Base-by-base conservation (phyloP, 306 rosid species). In the Fragaria vesca region DNA sequence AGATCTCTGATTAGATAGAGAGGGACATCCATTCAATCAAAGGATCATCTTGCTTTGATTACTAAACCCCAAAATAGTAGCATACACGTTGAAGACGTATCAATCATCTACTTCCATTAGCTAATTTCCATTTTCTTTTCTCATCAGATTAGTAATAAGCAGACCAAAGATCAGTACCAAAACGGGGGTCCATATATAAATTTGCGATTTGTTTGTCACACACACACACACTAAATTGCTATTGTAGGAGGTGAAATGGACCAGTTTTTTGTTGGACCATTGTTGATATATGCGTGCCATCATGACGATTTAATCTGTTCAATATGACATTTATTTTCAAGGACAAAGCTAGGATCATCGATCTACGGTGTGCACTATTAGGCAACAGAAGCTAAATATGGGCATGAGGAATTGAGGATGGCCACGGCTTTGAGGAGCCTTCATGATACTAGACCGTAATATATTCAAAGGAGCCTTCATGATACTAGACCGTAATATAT, bases 191-290 rank as follows among this genome's bases (percentile, higher is more conserved):
- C 71, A 66, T 66, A 20, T 36, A 8, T 36, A 18, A 16, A 17
- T 66, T 20, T 66, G 24, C 70, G 47, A 66, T 66, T 7, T 66
- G 15, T 66, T 66, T 66, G 16, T 66, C 70, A 66, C 71, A 66
- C 70, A 66, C 71, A 66, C 70, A 65, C 28, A 36, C 47, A 16
- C 11, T 65, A 66, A 34, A 45, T 34, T 12, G 70, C 47, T 66
- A 63, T 6, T 63, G 36, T 63, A 26, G 42, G 21, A 20, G 24
- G 10, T 34, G 16, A 34, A 34, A 34, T 8, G 47, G 26, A 66
- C 71, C 46, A 66, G 11, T 8, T 66, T 66, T 66, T 66, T 36
- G 28, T 18, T 66, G 48, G 48, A 66, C 71, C 71, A 66, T 36
- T 18, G 43, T 66, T 66, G 46, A 66, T 36, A 17, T 28, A 30